Percentiles rank a stretch among this genome's conserved stretches.
These are phyloP conservation scores for Cryoendolithus antarcticus DNA, from an alignment of 2,329 filamentous ascomycete genomes.

Conservation along the genomic window DNA sequence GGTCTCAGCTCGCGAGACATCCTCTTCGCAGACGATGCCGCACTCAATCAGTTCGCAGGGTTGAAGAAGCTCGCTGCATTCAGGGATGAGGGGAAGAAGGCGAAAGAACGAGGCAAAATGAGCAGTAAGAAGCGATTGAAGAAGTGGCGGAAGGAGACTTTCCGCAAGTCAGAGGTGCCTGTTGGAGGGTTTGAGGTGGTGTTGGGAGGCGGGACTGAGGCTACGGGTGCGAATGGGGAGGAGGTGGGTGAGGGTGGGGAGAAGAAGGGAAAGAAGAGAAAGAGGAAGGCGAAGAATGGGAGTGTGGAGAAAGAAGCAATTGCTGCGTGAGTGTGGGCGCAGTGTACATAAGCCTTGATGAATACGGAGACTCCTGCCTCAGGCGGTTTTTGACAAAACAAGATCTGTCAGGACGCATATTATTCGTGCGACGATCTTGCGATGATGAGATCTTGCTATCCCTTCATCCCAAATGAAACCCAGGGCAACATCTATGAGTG, in stretches of 20 bases:
- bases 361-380: too few relatives aligned
- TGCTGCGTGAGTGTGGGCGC: too few relatives aligned
- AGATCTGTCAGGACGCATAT: too few relatives aligned
- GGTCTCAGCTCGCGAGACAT: constrained; percentile 86
- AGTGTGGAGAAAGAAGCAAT: too few relatives aligned
- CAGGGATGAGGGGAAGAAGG: constrained; percentile 79
- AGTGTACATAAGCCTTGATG: too few relatives aligned
- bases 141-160: constrained; percentile 67
- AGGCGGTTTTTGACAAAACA: too few relatives aligned
- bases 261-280: constrained; percentile 28
- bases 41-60: constrained; percentile 80
- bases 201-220: constrained; percentile 13
- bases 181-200: constrained; percentile 29
- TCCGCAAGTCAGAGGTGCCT: constrained; percentile 46
- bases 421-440: too few relatives aligned
- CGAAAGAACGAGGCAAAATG: constrained; percentile 72
- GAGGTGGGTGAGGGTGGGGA: constrained; percentile 22
- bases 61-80: constrained; percentile 91
- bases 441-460: too few relatives aligned
- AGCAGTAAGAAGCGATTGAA: constrained; percentile 85
- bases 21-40: constrained; percentile 72
- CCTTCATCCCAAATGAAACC: too few relatives aligned
- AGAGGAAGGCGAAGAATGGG: constrained; percentile 23
- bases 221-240: constrained; percentile 18
- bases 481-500: too few relatives aligned